Percentiles rank a stretch among this genome's conserved stretches.
These are phyloP conservation scores for Colletotrichum musicola DNA, from an alignment of 2,329 filamentous ascomycete species.

Conservation along the genomic window DNA sequence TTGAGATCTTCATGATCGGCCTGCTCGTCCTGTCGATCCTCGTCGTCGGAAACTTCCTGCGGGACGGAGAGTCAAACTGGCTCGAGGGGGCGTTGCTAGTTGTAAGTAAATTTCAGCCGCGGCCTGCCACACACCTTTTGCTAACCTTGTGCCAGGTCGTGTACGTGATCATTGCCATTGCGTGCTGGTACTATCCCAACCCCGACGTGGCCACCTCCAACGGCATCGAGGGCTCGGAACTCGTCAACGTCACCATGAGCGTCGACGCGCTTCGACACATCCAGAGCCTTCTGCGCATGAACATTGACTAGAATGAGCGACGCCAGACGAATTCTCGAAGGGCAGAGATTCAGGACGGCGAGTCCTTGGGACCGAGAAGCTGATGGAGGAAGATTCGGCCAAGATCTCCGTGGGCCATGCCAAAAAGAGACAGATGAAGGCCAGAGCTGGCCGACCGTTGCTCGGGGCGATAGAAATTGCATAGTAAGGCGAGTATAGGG, in stretches of 20 bases:
- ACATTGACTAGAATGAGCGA: slow-evolving; percentile 42
- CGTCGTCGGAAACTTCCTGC: slow-evolving; percentile 80
- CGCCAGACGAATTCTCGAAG: not conserved
- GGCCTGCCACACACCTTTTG: too few relatives aligned
- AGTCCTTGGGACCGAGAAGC: too few relatives aligned
- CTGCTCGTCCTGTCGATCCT: slow-evolving; percentile 80
- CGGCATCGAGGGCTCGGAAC: slow-evolving; percentile 42
- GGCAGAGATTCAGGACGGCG: not conserved
- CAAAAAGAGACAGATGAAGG: too few relatives aligned
- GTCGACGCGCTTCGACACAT: slow-evolving; percentile 46
- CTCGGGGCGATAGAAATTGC: too few relatives aligned
- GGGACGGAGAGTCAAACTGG: slow-evolving; percentile 82
- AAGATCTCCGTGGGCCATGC: too few relatives aligned
- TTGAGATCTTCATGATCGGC: slow-evolving; percentile 82
- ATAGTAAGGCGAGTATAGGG: too few relatives aligned
- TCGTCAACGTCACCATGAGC: slow-evolving; percentile 48
- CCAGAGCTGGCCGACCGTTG: too few relatives aligned
- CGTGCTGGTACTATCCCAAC: slow-evolving; percentile 60
- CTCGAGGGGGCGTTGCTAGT: slow-evolving; percentile 80
- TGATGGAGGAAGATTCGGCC: too few relatives aligned
- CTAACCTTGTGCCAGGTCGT: slow-evolving; percentile 45
- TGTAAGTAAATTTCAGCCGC: slow-evolving; percentile 48
- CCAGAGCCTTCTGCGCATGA: slow-evolving; percentile 42
- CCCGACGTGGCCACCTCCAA: slow-evolving; percentile 53
- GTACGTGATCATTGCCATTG: slow-evolving; percentile 60